Base-by-base conservation (phyloP, 345 rosid species). In the Heritiera fomes region DNA sequence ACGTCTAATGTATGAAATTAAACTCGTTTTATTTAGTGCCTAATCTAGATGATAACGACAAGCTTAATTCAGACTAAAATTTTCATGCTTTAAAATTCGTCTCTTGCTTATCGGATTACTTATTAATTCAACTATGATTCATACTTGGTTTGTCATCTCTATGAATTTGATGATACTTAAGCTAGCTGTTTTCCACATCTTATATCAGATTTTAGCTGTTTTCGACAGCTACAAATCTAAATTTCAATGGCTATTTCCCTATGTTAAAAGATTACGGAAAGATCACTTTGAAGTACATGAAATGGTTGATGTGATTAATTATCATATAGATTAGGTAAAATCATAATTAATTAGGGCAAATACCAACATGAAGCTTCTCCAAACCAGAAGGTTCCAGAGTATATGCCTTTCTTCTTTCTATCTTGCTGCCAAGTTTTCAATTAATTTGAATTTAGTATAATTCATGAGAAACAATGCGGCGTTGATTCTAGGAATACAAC, bases 111-210 rank as follows among this genome's bases (percentile, higher is more conserved):
- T 47, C 50, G 13, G 2, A 47, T 9, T 47, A 0, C 10, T 47
- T 47, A 11, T n/a, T 2, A n/a, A 28, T 34, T 18, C 8, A 34
- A 73, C 18, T 49, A 17, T 34, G n/a, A 18, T 40, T 49, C 63
- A 73, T 53, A 32, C 52, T 59, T 75, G 1, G 3, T n/a, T 34
- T 45, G 64, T 75, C 68, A 59, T 43, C 10, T 38, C 6, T 8
- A n/a, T 40, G 65, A 69, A 45, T 45, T 20, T 7, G 8, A 58
- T 0, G 15, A 61, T 11, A 30, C 72, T 59, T 9, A 46, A 23
- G 56, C 74, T 49, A 70, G 74, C 74, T 70, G 58, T 47, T 70
- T 52, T 13, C 59, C 58, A 47, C 30, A 47, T 70, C n/a, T 12
- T 12, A 28, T 13, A 28, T 3, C 41, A 6, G 9, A 11, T 7